Evolutionary conservation across 225 moss, liverwort and hornwort species (phyloP), one percentile per base, ranked within the genome.

Genomic region (Sphagnum tenellum): DNA sequence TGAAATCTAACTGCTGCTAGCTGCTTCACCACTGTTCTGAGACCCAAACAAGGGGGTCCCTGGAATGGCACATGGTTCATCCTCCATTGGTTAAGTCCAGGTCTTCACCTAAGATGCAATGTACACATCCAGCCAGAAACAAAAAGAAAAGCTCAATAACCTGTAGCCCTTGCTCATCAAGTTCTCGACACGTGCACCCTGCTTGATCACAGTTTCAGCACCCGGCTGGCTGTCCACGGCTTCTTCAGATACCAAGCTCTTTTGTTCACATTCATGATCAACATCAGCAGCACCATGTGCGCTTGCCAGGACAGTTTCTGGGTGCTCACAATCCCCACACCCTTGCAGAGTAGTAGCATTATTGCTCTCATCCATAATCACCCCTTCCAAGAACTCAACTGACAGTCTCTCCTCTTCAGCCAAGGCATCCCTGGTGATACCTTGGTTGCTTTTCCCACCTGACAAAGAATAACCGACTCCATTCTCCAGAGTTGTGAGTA

Each of bases 351-450:
- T 74, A 66, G 65, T 54, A 51, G 69, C 65, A 45, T 81, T 81
- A 71, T 79, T 29, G 29, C 29, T 29, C 29, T 29, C 80, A 9
- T 88, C 79, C 50, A 67, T 61, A 46, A 95, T 58, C 0, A 88
- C 78, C 60, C 77, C 88, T 64, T 93, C 89, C 69, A 98, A 71
- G 75, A 93, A 98, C 68, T 82, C 87, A 51, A 98, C 60, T 47
- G 98, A 89, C 58, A 77, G 75, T 49, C 79, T 83, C 59, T 93
- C 98, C 71, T 93, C 98, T 71, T 92, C 92, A 14, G 76, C 46
- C 57, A 72, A 75, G 9, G 64, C 68, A 14, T 83, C 83, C 60
- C 77, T 64, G 3, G 50, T 69, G 65, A 71, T 70, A 48, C 79
- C 75, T 46, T 66, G 75, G 7, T 72, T 73, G 66, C 75, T 86